Evolutionary conservation across 306 rosid genomes (phyloP).

Genomic region (Carpinus fangiana): DNA sequence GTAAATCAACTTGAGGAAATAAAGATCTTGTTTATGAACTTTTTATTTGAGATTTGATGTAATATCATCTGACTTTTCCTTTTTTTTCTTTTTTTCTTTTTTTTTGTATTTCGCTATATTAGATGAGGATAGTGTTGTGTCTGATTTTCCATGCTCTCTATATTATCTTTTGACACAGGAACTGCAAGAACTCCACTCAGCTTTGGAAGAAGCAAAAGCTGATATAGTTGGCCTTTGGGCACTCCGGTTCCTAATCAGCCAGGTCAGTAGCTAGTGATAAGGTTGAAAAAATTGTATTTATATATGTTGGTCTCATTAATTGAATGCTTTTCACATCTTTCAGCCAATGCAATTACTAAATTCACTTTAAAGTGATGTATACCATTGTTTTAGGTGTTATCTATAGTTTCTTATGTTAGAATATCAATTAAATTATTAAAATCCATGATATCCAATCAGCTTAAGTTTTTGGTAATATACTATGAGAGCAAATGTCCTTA

Average conservation of each 20-base stretch:
- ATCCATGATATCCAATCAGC: too few relatives aligned
- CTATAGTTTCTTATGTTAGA: background rate
- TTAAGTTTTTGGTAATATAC: too few relatives aligned
- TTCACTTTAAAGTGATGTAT: background rate
- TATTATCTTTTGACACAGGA: conserved; percentile 57
- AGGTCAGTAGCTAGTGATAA: conserved; percentile 46
- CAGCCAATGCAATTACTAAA: background rate
- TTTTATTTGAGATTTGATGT: background rate
- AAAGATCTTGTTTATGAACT: background rate
- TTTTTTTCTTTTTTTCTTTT: background rate
- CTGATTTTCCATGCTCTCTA: background rate
- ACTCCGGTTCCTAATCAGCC: conserved; percentile 61
- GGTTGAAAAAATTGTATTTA: background rate
- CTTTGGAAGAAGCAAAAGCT: conserved; percentile 97
- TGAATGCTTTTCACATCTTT: conserved; percentile 1
- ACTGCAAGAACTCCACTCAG: conserved; percentile 88
- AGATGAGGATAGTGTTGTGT: background rate
- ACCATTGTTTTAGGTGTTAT: background rate
- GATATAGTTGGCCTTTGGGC: conserved; percentile 99
- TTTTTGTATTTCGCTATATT: background rate
- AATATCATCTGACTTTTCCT: background rate
- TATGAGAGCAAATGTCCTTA: too few relatives aligned
- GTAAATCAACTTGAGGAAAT: background rate
- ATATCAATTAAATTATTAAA: too few relatives aligned
- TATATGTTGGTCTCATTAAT: background rate